A percentile compares a stretch with the other conserved stretches of the same genome.
phyloP scores from a whole-genome alignment of 306 rosid species.

The Benincasa hispida region DNA sequence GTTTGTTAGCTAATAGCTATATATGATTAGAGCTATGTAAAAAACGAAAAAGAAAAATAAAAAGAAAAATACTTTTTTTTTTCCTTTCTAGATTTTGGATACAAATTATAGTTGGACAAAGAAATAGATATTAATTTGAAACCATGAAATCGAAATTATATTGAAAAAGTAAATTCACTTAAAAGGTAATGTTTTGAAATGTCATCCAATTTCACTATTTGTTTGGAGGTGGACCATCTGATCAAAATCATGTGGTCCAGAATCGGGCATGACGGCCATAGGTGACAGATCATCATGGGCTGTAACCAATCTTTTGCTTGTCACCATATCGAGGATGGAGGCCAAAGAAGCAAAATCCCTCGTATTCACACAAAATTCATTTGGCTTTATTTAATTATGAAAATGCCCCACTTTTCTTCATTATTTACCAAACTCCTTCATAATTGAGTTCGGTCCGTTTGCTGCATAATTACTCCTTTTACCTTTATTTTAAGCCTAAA shows the following conservation, averaged over 20 bases:
- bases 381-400: neutral
- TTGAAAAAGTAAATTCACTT: no score
- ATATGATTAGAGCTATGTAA: no score
- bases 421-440: neutral
- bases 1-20: no score
- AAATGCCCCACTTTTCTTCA: neutral
- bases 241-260: neutral
- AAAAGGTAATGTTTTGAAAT: no score
- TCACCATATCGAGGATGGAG: neutral
- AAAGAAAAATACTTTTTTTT: no score
- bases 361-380: neutral
- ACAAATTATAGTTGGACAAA: no score
- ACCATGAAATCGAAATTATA: no score
- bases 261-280: neutral
- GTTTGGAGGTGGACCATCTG: neutral
- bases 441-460: neutral
- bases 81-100: no score
- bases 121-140: no score
- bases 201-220: no score
- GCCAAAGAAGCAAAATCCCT: neutral
- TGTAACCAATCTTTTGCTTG: constrained; percentile 11
- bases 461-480: neutral
- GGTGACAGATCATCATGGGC: constrained; percentile 11
- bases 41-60: no score
- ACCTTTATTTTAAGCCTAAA: neutral